phyloP scores from a whole-genome alignment of 495 filamentous ascomycete species.

The Penicillium cosmopolitanum region DNA sequence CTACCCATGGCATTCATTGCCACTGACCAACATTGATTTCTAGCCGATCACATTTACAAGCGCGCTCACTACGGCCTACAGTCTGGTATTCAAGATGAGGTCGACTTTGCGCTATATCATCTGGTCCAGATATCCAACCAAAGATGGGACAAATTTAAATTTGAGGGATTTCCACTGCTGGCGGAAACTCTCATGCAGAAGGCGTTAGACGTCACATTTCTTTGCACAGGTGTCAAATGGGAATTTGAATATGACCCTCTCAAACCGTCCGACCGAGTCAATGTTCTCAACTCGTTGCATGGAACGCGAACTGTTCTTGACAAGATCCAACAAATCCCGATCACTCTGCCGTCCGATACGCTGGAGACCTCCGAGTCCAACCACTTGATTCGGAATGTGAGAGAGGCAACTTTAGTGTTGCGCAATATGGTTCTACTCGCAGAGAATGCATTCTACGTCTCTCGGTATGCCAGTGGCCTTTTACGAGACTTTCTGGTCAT shows the following conservation, averaged over 20 bases:
- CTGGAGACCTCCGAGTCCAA: conserved; percentile 75
- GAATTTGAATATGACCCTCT: conserved; percentile 68
- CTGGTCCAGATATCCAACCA: conserved; percentile 95
- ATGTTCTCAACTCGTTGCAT: conserved; percentile 66
- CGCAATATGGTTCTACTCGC: conserved; percentile 90
- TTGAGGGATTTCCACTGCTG: conserved; percentile 86
- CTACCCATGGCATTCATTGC: background rate
- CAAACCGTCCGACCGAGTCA: conserved; percentile 58
- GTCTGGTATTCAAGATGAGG: conserved; percentile 77
- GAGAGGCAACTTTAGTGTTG: conserved; percentile 83
- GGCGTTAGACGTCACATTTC: conserved; percentile 68
- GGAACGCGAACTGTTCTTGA: conserved; percentile 77
- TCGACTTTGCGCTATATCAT: conserved; percentile 87
- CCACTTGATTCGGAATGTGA: conserved; percentile 72
- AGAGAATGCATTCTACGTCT: conserved; percentile 84
- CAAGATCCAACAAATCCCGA: conserved; percentile 60
- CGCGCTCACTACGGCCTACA: conserved; percentile 79
- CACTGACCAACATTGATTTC: background rate
- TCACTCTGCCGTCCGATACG: conserved; percentile 64
- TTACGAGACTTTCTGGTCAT: conserved; percentile 82
- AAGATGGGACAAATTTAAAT: conserved; percentile 92
- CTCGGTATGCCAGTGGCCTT: conserved; percentile 64
- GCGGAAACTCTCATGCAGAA: conserved; percentile 88
- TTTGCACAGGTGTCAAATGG: conserved; percentile 86
- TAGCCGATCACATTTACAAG: conserved; percentile 75